Base-by-base conservation (phyloP, 1,284 basidiomycete species). In the Cutaneotrichosporon spelunceum region DNA sequence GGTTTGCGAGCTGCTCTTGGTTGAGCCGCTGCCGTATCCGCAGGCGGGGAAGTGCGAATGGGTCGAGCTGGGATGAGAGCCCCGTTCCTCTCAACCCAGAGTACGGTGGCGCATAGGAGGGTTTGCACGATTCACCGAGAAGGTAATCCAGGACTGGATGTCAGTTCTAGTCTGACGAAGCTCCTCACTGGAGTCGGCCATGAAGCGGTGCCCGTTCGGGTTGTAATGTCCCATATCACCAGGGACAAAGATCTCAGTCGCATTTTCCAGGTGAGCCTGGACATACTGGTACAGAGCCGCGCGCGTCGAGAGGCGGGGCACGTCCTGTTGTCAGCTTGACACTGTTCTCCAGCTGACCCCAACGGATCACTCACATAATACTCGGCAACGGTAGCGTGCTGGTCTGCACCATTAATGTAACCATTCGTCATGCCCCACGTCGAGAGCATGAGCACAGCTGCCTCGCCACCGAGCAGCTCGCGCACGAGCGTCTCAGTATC, bases 401-500 rank as follows among this genome's bases (percentile, higher is more conserved):
- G 29, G 50, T 61, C 48, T 9, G 55, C 60, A 11, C 48, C 55
- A 26, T 53, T 61, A 5, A 47, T 29, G 39, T 53, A 61, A 10
- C 27, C 49, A 19, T n/a, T 8, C 19, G 19, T 33, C 16, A 14
- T 26, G 11, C n/a, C 33, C 9, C 5, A n/a, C n/a, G 14, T 49
- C 13, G 26, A 13, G 11, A 61, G 42, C 60, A 61, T 57, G 16
- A 61, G 2, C 6, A 57, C 55, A 7, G 55, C 60, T 2, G 36
- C 39, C 19, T 23, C 60, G 6, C 21, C 39, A 1, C 24, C 14
- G n/a, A 53, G 49, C 14, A 56, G 29, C 55, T 56, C 39, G 49
- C 60, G 60, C 10, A 61, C 55, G 26, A 61, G 55, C 24, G 19
- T 16, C 60, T 61, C 55, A n/a, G 60, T 53, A 19, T 61, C 30